Percentiles rank a stretch among this genome's conserved stretches.
Conservation (phyloP, 139 green algal genomes). For the Raphidocelis subcapitata region DNA sequence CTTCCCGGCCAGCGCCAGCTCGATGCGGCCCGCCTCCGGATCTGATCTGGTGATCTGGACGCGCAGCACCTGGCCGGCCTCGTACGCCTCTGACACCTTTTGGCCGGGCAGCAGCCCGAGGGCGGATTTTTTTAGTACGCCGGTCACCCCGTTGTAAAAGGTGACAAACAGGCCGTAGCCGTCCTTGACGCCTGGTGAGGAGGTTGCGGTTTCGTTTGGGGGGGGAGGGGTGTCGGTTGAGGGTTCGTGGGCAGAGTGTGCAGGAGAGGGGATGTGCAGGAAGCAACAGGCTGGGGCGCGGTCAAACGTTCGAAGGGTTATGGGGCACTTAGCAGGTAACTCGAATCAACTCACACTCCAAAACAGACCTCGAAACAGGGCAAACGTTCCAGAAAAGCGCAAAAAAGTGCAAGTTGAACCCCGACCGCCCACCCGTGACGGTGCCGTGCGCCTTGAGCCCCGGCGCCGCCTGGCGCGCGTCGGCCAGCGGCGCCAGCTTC, state of each 20-base stretch:
- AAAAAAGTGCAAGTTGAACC: not conserved
- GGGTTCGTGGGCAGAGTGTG: too few species aligned
- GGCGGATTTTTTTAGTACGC: slow-evolving; percentile 53
- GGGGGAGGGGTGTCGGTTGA: too few species aligned
- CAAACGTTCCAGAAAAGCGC: too few species aligned
- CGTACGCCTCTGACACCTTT: slow-evolving; percentile 52
- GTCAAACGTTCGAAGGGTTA: too few species aligned
- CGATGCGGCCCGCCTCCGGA: not conserved
- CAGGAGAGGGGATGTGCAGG: too few species aligned
- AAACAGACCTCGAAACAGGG: too few species aligned
- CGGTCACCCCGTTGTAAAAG: slow-evolving; percentile 80
- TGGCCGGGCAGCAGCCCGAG: slow-evolving; percentile 68
- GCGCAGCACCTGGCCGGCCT: slow-evolving; percentile 58
- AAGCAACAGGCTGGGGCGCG: too few species aligned
- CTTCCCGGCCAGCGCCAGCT: not conserved
- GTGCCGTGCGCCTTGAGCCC: slow-evolving; percentile 77
- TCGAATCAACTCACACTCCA: too few species aligned
- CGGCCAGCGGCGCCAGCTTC: slow-evolving; percentile 66
- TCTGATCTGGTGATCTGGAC: slow-evolving; percentile 9
- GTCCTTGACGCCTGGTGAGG: slow-evolving; percentile 4
- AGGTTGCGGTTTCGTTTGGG: too few species aligned
- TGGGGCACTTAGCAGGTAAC: too few species aligned
- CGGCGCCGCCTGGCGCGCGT: slow-evolving; percentile 46
- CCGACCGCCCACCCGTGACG: slow-evolving; percentile 64
- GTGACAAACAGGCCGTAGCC: slow-evolving; percentile 85